Conservation (phyloP, 164 flowering plant species). For the Chimonanthus praecox region DNA sequence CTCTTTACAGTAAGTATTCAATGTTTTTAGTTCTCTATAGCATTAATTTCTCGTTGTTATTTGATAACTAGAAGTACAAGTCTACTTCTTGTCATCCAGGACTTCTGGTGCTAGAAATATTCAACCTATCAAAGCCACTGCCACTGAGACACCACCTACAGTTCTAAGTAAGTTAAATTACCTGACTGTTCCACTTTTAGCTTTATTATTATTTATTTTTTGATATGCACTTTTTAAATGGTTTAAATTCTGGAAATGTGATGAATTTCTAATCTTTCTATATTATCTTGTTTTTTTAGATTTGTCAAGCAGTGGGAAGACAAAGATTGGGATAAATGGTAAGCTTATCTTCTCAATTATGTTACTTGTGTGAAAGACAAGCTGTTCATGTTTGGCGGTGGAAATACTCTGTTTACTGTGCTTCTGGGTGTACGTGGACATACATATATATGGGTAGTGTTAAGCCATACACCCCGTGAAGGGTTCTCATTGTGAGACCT, state of each 20-base stretch:
- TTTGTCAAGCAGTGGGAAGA: constrained; percentile 48
- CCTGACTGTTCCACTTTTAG: background rate
- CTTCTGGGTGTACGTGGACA: no score
- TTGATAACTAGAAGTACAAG: background rate
- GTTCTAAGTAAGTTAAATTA: constrained; percentile 32
- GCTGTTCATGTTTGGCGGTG: no score
- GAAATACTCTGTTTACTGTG: no score
- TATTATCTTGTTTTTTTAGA: constrained; percentile 26
- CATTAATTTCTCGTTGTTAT: background rate
- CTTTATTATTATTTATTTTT: no score
- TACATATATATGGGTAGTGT: no score
- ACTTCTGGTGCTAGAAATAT: constrained; percentile 24
- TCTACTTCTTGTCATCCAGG: constrained; percentile 20
- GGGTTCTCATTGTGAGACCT: no score
- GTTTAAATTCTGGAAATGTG: background rate
- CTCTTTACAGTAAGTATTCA: constrained; percentile 1
- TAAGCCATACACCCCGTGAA: no score
- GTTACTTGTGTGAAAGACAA: no score
- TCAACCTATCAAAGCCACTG: constrained; percentile 73
- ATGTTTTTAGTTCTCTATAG: background rate
- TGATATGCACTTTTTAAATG: background rate
- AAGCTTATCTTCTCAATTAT: background rate
- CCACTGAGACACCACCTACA: constrained; percentile 68
- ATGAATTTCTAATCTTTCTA: background rate
- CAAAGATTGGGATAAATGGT: constrained; percentile 93